Conservation (phyloP, 495 filamentous ascomycete species). For the Viridothelium virens region DNA sequence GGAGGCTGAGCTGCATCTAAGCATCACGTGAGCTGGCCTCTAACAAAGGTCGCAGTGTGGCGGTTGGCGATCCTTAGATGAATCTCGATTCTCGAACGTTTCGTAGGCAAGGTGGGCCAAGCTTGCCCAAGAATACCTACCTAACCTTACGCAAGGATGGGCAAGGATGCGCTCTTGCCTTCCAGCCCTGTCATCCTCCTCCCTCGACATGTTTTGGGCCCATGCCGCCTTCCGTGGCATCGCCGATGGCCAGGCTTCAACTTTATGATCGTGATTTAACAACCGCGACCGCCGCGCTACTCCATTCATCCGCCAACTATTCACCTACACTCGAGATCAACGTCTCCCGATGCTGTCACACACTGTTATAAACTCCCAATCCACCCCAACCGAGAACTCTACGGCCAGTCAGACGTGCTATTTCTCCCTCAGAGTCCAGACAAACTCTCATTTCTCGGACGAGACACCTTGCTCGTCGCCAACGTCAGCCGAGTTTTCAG, state of each 20-base stretch:
- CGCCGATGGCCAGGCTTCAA: conserved; percentile 1
- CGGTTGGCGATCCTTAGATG: conserved; percentile 5
- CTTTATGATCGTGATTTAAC: background rate
- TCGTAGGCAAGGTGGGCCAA: background rate
- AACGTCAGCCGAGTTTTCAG: background rate
- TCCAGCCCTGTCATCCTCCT: conserved; percentile 1
- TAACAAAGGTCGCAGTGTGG: background rate
- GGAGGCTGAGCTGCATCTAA: background rate
- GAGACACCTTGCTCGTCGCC: conserved; percentile 16
- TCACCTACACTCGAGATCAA: background rate
- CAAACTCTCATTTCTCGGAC: conserved; percentile 13
- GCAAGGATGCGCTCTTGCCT: background rate
- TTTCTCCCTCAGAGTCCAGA: background rate
- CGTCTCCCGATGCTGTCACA: conserved; percentile 7
- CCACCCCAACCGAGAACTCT: background rate
- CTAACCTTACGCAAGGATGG: too few relatives aligned
- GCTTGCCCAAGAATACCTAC: too few relatives aligned
- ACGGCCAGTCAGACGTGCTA: background rate
- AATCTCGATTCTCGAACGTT: conserved; percentile 9
- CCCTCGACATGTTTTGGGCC: background rate
- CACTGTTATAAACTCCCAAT: background rate
- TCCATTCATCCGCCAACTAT: background rate
- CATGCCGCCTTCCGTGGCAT: conserved; percentile 6
- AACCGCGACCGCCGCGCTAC: background rate
- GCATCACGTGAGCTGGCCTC: background rate